These are phyloP conservation scores for Daedalea quercina DNA, from an alignment of 768 basidiomycete genomes.

Conservation along the genomic window DNA sequence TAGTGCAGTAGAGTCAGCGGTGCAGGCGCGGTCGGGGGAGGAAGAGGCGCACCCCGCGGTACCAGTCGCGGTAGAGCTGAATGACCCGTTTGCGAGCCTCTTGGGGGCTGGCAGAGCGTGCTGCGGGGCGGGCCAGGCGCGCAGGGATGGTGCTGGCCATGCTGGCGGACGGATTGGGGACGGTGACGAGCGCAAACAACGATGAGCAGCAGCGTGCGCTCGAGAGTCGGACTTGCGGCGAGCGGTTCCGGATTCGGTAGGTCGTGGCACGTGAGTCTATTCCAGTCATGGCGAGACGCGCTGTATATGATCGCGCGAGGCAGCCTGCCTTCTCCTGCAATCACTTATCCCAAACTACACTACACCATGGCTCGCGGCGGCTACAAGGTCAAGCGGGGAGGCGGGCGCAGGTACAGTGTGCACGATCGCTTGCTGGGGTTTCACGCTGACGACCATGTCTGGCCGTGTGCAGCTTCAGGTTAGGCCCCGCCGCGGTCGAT, in stretches of 20 bases:
- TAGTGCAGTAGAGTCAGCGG: not conserved
- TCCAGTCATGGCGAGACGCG: not conserved
- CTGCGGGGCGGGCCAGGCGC: slow-evolving; percentile 69
- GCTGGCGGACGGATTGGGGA: not conserved
- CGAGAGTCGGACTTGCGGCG: not conserved
- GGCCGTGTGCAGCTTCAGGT: slow-evolving; percentile 55
- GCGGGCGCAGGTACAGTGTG: slow-evolving; percentile 51
- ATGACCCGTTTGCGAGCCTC: slow-evolving; percentile 65
- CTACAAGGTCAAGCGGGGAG: slow-evolving; percentile 84
- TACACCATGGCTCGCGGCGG: slow-evolving; percentile 48
- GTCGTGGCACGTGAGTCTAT: not conserved
- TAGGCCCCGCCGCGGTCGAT: slow-evolving; percentile 10
- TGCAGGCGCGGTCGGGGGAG: slow-evolving; percentile 3
- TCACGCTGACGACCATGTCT: not conserved
- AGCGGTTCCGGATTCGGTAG: not conserved
- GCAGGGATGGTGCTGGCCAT: slow-evolving; percentile 66
- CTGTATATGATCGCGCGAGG: not conserved
- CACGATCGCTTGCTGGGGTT: slow-evolving; percentile 7
- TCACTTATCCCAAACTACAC: too few species aligned
- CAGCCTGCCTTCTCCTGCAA: not conserved
- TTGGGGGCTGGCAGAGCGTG: slow-evolving; percentile 45
- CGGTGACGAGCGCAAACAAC: not conserved
- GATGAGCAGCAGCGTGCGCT: too few species aligned
- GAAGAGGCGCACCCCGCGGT: slow-evolving; percentile 68
- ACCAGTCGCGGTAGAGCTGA: slow-evolving; percentile 89